Conservation (phyloP, 352 stramenopile species). For the Globisporangium paroecandrum region DNA sequence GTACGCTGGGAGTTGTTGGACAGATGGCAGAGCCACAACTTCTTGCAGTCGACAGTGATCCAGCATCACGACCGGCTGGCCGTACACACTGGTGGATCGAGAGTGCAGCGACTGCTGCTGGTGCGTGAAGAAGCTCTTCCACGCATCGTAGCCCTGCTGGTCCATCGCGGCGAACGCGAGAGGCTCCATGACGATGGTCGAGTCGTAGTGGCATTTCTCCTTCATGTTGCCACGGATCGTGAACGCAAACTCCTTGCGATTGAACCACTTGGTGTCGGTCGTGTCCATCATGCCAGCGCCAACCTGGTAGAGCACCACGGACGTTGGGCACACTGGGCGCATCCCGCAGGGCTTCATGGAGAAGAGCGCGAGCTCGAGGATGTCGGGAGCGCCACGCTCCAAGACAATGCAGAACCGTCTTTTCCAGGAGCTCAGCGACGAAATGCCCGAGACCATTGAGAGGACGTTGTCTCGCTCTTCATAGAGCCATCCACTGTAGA, state of each 20-base stretch:
- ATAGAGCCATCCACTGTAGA: conserved; percentile 65
- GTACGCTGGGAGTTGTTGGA: background rate
- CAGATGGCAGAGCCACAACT: background rate
- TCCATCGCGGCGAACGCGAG: conserved; percentile 63
- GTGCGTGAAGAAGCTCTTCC: conserved; percentile 57
- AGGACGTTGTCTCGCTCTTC: conserved; percentile 61
- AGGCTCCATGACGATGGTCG: conserved; percentile 28
- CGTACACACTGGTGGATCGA: conserved; percentile 6
- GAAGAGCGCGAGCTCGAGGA: conserved; percentile 76
- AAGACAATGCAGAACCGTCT: conserved; percentile 64
- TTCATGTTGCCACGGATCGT: conserved; percentile 33
- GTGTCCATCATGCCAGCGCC: conserved; percentile 36
- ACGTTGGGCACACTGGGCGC: conserved; percentile 50
- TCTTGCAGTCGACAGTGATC: background rate
- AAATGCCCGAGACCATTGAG: conserved; percentile 53
- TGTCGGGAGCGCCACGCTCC: conserved; percentile 46
- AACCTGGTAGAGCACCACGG: conserved; percentile 62
- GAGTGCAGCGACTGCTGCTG: conserved; percentile 35
- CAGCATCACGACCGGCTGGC: conserved; percentile 1
- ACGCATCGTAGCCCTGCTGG: conserved; percentile 39
- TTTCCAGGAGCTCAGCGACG: conserved; percentile 63
- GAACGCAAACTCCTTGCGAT: conserved; percentile 63
- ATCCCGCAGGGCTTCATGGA: conserved; percentile 38
- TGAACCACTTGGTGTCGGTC: conserved; percentile 69
- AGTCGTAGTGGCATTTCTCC: conserved; percentile 34